Percentiles rank a stretch among this genome's conserved stretches.
These are phyloP conservation scores for Lindgomyces ingoldianus DNA, from an alignment of 495 filamentous ascomycete species.

Conservation along the genomic window DNA sequence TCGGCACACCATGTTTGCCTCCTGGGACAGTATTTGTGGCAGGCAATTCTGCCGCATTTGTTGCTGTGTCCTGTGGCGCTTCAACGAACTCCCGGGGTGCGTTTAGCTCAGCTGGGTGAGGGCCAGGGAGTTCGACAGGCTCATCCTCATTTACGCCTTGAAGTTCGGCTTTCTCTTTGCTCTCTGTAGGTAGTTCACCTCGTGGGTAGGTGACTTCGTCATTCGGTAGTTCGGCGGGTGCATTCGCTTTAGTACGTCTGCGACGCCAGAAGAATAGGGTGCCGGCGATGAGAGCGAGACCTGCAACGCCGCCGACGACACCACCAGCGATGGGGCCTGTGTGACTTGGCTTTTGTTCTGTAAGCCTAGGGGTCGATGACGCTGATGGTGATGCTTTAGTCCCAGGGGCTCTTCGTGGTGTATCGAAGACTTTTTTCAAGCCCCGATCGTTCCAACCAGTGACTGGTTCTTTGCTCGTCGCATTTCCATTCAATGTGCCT, in stretches of 20 bases:
- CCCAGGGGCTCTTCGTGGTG: not conserved
- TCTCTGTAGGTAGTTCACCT: slow-evolving; percentile 6
- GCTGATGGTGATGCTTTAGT: not conserved
- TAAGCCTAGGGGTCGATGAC: not conserved
- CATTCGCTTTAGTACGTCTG: slow-evolving; percentile 11
- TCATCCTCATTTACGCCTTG: slow-evolving; percentile 12
- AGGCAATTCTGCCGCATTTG: slow-evolving; percentile 17
- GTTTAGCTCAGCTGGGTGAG: slow-evolving; percentile 15
- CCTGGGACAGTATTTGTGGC: slow-evolving; percentile 20
- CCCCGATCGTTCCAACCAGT: slow-evolving; percentile 13
- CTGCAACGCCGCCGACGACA: slow-evolving; percentile 39
- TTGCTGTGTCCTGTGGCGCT: slow-evolving; percentile 13
- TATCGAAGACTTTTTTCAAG: slow-evolving; percentile 22
- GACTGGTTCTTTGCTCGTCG: slow-evolving; percentile 19
- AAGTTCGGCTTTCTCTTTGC: slow-evolving; percentile 15
- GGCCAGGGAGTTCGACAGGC: slow-evolving; percentile 15
- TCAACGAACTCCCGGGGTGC: slow-evolving; percentile 18
- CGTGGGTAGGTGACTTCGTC: slow-evolving; percentile 1
- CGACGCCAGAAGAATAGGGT: slow-evolving; percentile 23
- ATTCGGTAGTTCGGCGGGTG: slow-evolving; percentile 7
- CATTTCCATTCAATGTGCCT: slow-evolving; percentile 11
- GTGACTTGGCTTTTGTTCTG: slow-evolving; percentile 11
- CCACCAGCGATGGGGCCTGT: slow-evolving; percentile 39
- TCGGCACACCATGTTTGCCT: slow-evolving; percentile 15
- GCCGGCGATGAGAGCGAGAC: slow-evolving; percentile 29